Percentiles rank a stretch among this genome's conserved stretches.
Evolutionary conservation across 1,139 yeast genomes (phyloP).

Genomic region (Scheffersomyces parashehatae): DNA sequence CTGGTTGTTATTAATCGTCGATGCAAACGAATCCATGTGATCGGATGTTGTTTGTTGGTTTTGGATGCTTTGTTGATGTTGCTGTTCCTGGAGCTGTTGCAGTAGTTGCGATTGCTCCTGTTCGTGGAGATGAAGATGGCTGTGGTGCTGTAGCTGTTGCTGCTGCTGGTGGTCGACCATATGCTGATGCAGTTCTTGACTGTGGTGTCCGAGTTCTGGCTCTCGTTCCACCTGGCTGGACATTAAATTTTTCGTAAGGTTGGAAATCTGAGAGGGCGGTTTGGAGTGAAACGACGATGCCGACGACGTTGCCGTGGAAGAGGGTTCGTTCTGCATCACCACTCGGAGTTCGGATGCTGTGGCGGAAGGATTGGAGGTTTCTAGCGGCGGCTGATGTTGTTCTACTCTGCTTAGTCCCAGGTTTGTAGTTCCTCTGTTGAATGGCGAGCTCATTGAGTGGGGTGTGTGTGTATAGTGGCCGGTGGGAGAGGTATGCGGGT

Average conservation of each 20-base stretch:
- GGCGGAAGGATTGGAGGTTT: neutral
- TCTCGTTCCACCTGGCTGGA: constrained; percentile 7
- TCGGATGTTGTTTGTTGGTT: constrained; percentile 8
- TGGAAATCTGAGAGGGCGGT: constrained; percentile 25
- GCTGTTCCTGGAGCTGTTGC: constrained; percentile 2
- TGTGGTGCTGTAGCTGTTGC: neutral
- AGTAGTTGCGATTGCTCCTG: constrained; percentile 1
- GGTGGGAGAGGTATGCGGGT: neutral
- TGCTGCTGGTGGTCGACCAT: neutral
- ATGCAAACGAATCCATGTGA: neutral
- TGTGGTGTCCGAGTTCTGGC: too few species aligned
- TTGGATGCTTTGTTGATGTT: constrained; percentile 5
- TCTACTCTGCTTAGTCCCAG: too few species aligned
- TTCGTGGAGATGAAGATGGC: constrained; percentile 7
- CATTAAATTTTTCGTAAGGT: constrained; percentile 40
- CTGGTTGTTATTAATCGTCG: constrained; percentile 4
- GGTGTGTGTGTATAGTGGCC: neutral
- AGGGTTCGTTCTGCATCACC: neutral
- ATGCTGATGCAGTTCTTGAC: too few species aligned
- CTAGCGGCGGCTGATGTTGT: neutral
- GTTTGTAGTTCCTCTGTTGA: constrained; percentile 1
- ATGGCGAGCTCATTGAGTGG: constrained; percentile 10
- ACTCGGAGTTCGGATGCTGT: neutral
- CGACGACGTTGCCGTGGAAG: neutral
- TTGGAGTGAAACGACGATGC: constrained; percentile 4